These are phyloP conservation scores for Triticum timopheevii DNA, from an alignment of 176 grass and related monocot species.

Conservation along the genomic window DNA sequence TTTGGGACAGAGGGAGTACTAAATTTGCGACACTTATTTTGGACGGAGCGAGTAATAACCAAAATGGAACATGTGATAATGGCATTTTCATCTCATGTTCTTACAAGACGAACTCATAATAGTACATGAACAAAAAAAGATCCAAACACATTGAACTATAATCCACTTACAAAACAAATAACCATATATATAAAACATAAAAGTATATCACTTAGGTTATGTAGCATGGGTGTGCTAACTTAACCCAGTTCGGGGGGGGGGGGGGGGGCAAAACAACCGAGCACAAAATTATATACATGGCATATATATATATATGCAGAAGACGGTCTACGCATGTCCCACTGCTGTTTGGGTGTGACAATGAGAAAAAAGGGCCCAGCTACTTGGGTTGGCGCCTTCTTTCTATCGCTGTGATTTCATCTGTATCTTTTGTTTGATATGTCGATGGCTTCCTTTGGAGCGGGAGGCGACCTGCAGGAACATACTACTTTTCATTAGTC, in stretches of 20 bases:
- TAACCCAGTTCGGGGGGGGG: background rate
- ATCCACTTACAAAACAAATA: background rate
- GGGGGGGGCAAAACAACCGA: background rate
- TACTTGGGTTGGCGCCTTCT: background rate
- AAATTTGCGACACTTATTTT: too few species aligned
- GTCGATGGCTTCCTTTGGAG: constrained; percentile 24
- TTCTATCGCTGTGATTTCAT: constrained; percentile 53
- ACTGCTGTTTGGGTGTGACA: background rate
- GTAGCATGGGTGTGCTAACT: background rate
- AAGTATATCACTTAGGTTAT: background rate
- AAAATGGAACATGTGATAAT: background rate
- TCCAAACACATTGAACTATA: background rate
- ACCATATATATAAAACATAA: background rate
- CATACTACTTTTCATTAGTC: background rate
- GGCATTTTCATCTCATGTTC: constrained; percentile 3
- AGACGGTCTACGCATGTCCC: constrained; percentile 4
- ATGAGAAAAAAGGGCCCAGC: background rate
- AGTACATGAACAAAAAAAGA: background rate
- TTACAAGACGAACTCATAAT: constrained; percentile 7
- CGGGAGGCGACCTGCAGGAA: constrained; percentile 38
- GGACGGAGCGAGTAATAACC: background rate
- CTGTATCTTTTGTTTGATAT: constrained; percentile 41
- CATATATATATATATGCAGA: constrained; percentile 14
- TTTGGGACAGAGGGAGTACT: too few species aligned
- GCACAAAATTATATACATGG: background rate